Evolutionary conservation across 148 eudicot species (phyloP), one percentile per base, ranked within the genome.

Genomic region (Vaccinium myrtillus): DNA sequence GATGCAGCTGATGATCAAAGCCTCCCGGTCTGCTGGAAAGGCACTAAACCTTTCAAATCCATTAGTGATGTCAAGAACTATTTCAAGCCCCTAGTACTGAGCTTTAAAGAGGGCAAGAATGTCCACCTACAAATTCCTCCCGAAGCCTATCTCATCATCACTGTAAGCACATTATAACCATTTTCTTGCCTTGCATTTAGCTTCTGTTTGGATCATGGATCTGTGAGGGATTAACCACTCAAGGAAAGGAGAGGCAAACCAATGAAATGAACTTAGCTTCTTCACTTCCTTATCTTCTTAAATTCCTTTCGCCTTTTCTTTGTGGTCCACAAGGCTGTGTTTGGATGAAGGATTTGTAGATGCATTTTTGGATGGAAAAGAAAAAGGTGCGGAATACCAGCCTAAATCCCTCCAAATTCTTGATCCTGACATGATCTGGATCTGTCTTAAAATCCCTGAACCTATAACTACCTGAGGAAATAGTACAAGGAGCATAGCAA

Each of bases 1-100:
- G 87, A 87, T 76, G 95, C 93, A 50, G 85, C 85, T 10, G 94
- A 94, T 65, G 99, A 97, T 83, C 84, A 87, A 87, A 90, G 86
- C 85, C 98, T 97, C 76, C 95, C 99, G 1, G 55, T 90, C 25
- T 97, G 99, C 88, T 97, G 99, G 99, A 97, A 94, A 89, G 98
- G 98, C 15, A 77, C 87, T 50, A 92, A 88, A 75, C 91, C 93
- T 53, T 95, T 94, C 86, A 94, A 91, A 83, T 92, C 94, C 75
- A 75, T 91, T 49, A 74, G 76, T 23, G 98, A 97, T 85, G 93
- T 89, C 86, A 91, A 75, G 56, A 86, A 80, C 25, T 43, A 88
- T 84, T 97, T 95, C 90, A 90, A 91, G 87, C 94, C 98, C 27
- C 56, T 95, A 61, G 83, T 88, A 50, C 82, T 97, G 83, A 89